Evolutionary conservation across 495 filamentous ascomycete species (phyloP), one percentile per base, ranked within the genome.

Genomic region (Talaromyces borbonicus): DNA sequence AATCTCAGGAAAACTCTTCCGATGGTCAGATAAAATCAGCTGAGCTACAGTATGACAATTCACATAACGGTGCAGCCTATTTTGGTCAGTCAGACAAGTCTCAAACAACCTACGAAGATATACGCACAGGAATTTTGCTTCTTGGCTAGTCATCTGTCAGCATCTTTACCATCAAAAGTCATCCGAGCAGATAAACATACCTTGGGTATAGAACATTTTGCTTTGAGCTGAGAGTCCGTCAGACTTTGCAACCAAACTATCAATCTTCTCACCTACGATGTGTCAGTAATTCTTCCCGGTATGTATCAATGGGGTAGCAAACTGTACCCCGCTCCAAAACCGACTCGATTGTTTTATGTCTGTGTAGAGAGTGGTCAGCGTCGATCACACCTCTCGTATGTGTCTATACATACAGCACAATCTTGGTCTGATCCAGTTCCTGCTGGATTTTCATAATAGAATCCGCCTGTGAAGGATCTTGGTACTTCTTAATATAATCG

Each of bases 371-470:
- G 20, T 19, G 36, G 30, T 27, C 16, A 19, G 23, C 18, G 8
- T n/a, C 20, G 19, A 11, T 3, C 0, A 16, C 40, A 18, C 9
- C 19, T 23, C n/a, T 9, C 2, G 5, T 20, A 5, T 14, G 8
- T 12, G 8, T 9, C 0, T 5, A 4, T 14, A 46, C 43, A 67
- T 95, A 88, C 48, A 98, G 75, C 35, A 94, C 81, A 58, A 95
- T 92, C 79, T 96, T 98, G 46, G 93, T 98, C 75, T 96, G 89
- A 53, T 96, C 89, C 50, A 98, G 73, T 67, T 98, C 90, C 67
- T 86, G 83, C 68, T 97, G 93, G 54, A 97, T 95, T 74, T 84
- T 90, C 74, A 87, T 78, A 56, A 95, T 92, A 66, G 78, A 87
- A 66, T 88, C 89, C 43, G 88, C 90, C 63, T 93, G 77, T 60